Base-by-base conservation (phyloP, 306 rosid species). In the Inga leiocalycina region DNA sequence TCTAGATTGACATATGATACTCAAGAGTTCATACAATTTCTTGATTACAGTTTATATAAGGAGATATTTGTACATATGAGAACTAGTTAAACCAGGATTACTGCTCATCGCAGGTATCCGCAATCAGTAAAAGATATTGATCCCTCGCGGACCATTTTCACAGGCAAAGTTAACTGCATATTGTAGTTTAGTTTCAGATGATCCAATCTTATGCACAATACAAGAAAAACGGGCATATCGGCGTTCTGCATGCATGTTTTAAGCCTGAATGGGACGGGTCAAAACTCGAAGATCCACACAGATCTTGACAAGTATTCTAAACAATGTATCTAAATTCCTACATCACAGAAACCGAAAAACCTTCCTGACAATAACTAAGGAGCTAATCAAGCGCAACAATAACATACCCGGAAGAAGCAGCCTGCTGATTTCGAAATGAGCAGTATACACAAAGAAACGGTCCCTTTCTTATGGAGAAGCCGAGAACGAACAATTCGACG, bases 341-440 rank as follows among this genome's bases (percentile, higher is more conserved):
- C 3, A 39, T 32, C 75, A 80, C 54, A 32, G 59, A 78, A 80
- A 71, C 39, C 35, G 43, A 78, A 62, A 24, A 65, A 68, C 39
- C 34, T 48, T 74, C 16, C 39, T 70, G 59, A 35, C 37, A 45
- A 45, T 35, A 52, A 45, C 30, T 51, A 17, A 4, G 59, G 35
- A 76, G 66, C 61, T 8, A 64, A 10, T 41, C 1, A 56, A 41
- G 27, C 16, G 35, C 65, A 62, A 1, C 49, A 30, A 83, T n/a
- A 83, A 52, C 82, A 77, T 71, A 87, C 87, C 90, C 49, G 90
- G 39, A 46, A 49, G 74, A 87, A 74, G 71, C 76, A 84, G 62
- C 16, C 54, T 17, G 64, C 44, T 80, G 82, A 76, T 45, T 30
- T n/a, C 5, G 48, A 45, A 71, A 76, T 14, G 76, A 70, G 1